phyloP scores from a whole-genome alignment of 2,329 filamentous ascomycete genomes.

The Paraconiothyrium sp. region DNA sequence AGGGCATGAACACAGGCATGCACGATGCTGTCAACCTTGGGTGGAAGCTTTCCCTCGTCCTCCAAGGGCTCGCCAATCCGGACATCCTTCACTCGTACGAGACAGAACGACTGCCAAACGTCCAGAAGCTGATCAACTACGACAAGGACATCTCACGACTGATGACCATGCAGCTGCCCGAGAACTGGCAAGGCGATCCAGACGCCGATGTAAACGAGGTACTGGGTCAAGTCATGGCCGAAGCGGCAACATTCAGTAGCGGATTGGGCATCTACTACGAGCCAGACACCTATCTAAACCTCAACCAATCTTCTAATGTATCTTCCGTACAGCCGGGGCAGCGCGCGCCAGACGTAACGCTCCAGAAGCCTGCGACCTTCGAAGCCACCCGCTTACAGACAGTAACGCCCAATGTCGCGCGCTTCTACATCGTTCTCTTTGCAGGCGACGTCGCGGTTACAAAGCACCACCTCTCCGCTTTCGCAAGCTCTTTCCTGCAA shows the following conservation, averaged over 20 bases:
- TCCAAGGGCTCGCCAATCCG: slow-evolving; percentile 51
- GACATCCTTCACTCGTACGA: slow-evolving; percentile 60
- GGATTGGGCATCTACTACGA: slow-evolving; percentile 47
- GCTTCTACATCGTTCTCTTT: slow-evolving; percentile 57
- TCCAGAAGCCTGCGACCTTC: slow-evolving; percentile 58
- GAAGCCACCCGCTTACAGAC: slow-evolving; percentile 55
- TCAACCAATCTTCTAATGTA: slow-evolving; percentile 17
- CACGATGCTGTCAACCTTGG: slow-evolving; percentile 64
- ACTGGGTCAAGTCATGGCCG: slow-evolving; percentile 36
- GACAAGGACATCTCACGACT: slow-evolving; percentile 48
- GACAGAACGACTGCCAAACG: slow-evolving; percentile 59
- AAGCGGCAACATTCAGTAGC: slow-evolving; percentile 42
- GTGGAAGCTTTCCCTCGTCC: slow-evolving; percentile 63
- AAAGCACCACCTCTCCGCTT: slow-evolving; percentile 18
- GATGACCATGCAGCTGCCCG: slow-evolving; percentile 48
- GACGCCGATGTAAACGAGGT: slow-evolving; percentile 40
- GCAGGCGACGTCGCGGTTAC: slow-evolving; percentile 43
- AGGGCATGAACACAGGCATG: slow-evolving; percentile 68
- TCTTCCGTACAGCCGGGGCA: slow-evolving; percentile 50
- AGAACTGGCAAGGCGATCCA: slow-evolving; percentile 43
- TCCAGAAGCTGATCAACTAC: slow-evolving; percentile 52
- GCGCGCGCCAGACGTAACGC: slow-evolving; percentile 57
- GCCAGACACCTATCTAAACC: slow-evolving; percentile 48
- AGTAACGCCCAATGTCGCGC: slow-evolving; percentile 55
- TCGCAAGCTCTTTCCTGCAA: slow-evolving; percentile 21